Evolutionary conservation across 2,329 filamentous ascomycete genomes (phyloP).

Genomic region (Alternaria atra): DNA sequence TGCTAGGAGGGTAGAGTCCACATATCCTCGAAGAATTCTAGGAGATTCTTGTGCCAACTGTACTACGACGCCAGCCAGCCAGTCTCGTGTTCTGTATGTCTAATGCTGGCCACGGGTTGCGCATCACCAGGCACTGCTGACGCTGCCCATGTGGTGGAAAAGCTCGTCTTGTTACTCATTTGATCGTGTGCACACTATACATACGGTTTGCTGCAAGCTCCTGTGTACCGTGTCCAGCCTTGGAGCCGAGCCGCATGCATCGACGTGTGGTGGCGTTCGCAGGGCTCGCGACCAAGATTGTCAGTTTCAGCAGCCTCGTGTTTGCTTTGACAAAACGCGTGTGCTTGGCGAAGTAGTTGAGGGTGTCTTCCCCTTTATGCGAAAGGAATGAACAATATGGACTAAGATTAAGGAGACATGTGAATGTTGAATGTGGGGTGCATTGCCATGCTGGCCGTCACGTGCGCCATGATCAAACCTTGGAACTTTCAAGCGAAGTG

Average conservation of each 20-base stretch:
- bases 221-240: conserved; percentile 7
- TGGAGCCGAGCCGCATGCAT: conserved; percentile 19
- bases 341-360: conserved; percentile 12
- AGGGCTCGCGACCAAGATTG: conserved; percentile 5
- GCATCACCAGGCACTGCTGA: conserved; percentile 8
- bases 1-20: conserved; percentile 1
- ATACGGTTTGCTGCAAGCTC: conserved; percentile 9
- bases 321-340: conserved; percentile 10
- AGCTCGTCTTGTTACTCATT: not conserved
- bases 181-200: conserved; percentile 5
- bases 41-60: not conserved
- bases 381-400: conserved; percentile 14
- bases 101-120: conserved; percentile 2
- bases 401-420: conserved; percentile 36
- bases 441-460: conserved; percentile 20
- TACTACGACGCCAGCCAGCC: conserved; percentile 3
- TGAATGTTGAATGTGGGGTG: conserved; percentile 19
- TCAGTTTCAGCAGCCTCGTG: conserved; percentile 3
- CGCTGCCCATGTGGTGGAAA: conserved; percentile 1
- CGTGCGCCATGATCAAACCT: conserved; percentile 20
- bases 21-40: not conserved
- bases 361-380: conserved; percentile 36
- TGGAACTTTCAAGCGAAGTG: conserved; percentile 34
- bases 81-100: conserved; percentile 10
- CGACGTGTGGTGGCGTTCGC: conserved; percentile 2